Percentiles rank a stretch among this genome's conserved stretches.
Conservation (phyloP, 257 asterid genomes). For the Solanum verrucosum region DNA sequence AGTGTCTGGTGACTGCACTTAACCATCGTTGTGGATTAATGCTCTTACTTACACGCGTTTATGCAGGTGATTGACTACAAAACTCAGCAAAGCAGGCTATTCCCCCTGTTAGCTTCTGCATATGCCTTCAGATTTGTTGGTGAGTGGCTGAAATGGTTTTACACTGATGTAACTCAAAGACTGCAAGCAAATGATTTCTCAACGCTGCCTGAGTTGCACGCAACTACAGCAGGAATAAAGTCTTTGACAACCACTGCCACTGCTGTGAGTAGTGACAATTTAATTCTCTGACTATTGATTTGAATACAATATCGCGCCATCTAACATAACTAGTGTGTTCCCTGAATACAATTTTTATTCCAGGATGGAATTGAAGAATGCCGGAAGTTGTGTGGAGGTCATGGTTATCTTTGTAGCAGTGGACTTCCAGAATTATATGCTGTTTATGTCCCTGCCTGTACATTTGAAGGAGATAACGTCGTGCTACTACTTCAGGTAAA, state of each 20-base stretch:
- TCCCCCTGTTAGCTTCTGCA: slow-evolving; percentile 93
- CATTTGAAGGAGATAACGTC: slow-evolving; percentile 90
- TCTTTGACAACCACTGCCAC: slow-evolving; percentile 88
- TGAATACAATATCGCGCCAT: neutral
- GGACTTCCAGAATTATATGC: slow-evolving; percentile 99
- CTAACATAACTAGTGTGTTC: neutral
- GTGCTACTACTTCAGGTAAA: slow-evolving; percentile 78
- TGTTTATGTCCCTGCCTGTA: slow-evolving; percentile 96
- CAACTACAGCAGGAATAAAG: slow-evolving; percentile 98
- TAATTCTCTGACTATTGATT: neutral
- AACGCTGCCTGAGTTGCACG: slow-evolving; percentile 91
- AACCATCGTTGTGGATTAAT: neutral
- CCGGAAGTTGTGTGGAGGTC: slow-evolving; percentile 95
- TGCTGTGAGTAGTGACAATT: slow-evolving; percentile 57
- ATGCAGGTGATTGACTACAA: slow-evolving; percentile 82
- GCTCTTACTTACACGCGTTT: slow-evolving; percentile 4
- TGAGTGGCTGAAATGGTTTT: slow-evolving; percentile 89
- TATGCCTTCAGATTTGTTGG: slow-evolving; percentile 94
- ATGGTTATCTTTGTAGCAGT: slow-evolving; percentile 92
- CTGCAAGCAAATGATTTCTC: slow-evolving; percentile 78
- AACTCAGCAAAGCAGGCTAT: slow-evolving; percentile 90
- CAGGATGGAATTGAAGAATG: slow-evolving; percentile 99
- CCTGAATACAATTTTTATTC: neutral
- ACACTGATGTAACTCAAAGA: slow-evolving; percentile 76
- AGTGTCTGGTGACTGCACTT: neutral